phyloP scores from a whole-genome alignment of 768 basidiomycete species.

The Calocybe indica region DNA sequence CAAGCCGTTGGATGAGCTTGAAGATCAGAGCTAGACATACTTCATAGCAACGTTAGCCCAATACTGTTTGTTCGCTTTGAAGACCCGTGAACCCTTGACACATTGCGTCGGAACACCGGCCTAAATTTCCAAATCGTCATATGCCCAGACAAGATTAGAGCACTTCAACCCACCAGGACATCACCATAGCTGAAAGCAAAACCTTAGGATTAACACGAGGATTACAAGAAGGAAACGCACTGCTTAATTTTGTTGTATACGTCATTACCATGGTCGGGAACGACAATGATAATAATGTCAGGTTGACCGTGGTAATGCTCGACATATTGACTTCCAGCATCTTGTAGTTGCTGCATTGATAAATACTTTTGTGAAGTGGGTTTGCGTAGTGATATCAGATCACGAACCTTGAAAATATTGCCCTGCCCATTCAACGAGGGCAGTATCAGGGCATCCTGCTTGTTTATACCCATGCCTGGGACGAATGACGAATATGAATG shows the following conservation, averaged over 20 bases:
- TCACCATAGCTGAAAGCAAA: slow-evolving; percentile 58
- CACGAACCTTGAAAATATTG: slow-evolving; percentile 21
- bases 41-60: slow-evolving; percentile 79
- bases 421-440: slow-evolving; percentile 56
- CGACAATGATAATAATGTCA: slow-evolving; percentile 55
- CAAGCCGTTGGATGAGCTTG: slow-evolving; percentile 1
- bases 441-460: slow-evolving; percentile 31
- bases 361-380: too few relatives aligned
- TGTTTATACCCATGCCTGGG: slow-evolving; percentile 53
- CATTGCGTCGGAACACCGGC: slow-evolving; percentile 79
- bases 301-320: slow-evolving; percentile 21
- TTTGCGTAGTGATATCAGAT: too few relatives aligned
- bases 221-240: slow-evolving; percentile 32
- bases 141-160: too few relatives aligned
- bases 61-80: slow-evolving; percentile 66
- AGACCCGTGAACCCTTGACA: slow-evolving; percentile 61
- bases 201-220: not conserved
- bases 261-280: slow-evolving; percentile 72
- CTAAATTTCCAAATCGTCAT: slow-evolving; percentile 20
- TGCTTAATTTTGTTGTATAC: slow-evolving; percentile 76
- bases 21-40: slow-evolving; percentile 28
- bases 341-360: too few relatives aligned
- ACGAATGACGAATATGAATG: not conserved
- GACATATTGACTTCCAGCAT: too few relatives aligned
- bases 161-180: slow-evolving; percentile 34